These are phyloP conservation scores for Candida ficus DNA, from an alignment of 805 yeast species.

Conservation along the genomic window DNA sequence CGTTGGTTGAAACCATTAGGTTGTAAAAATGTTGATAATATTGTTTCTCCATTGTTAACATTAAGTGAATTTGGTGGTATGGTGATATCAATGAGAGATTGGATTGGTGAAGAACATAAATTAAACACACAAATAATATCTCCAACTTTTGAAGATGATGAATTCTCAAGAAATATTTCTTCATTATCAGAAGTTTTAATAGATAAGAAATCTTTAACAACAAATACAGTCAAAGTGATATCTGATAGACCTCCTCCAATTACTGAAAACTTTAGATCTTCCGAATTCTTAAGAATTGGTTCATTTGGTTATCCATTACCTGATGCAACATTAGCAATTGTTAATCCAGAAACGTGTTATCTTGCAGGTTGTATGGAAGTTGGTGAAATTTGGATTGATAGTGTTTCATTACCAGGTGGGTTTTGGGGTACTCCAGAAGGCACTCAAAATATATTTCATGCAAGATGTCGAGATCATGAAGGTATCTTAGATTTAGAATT, in stretches of 20 bases:
- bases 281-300: conserved; percentile 64
- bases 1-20: conserved; percentile 92
- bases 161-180: conserved; percentile 20
- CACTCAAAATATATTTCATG: conserved; percentile 74
- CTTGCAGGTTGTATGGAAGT: conserved; percentile 73
- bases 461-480: conserved; percentile 66
- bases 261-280: conserved; percentile 36
- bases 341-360: conserved; percentile 84
- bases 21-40: conserved; percentile 65
- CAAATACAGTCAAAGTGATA: conserved; percentile 65
- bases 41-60: conserved; percentile 84
- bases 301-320: conserved; percentile 94
- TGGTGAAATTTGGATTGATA: conserved; percentile 98
- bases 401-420: conserved; percentile 86
- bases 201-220: conserved; percentile 66
- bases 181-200: conserved; percentile 58
- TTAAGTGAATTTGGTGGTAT: conserved; percentile 94
- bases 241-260: conserved; percentile 50
- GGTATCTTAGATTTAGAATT: conserved; percentile 74
- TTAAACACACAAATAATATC: conserved; percentile 45
- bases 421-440: conserved; percentile 70
- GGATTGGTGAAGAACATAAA: conserved; percentile 69
- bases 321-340: conserved; percentile 89
- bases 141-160: conserved; percentile 35
- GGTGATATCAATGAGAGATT: conserved; percentile 87